Conservation (phyloP, 306 rosid species). For the Rosa chinensis region DNA sequence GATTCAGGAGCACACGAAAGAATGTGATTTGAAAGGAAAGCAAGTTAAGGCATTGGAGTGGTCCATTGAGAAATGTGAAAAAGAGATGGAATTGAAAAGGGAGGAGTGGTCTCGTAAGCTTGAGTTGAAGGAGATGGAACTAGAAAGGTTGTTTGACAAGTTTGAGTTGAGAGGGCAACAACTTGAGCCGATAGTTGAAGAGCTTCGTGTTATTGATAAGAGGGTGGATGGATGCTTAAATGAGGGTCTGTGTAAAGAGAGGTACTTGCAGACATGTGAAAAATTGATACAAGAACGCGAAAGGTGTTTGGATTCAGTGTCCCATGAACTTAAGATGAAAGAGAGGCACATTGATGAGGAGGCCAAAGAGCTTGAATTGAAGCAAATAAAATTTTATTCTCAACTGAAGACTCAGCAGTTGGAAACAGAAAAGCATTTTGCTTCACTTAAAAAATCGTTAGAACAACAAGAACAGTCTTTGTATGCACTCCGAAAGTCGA, state of each 20-base stretch:
- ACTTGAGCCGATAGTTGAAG: neutral
- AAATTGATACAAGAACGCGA: too few relatives aligned
- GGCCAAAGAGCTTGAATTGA: constrained; percentile 18
- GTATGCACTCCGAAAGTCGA: neutral
- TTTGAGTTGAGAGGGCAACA: constrained; percentile 4
- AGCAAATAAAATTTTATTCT: constrained; percentile 21
- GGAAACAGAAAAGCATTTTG: neutral
- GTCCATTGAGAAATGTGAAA: neutral
- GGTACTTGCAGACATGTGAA: neutral
- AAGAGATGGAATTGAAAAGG: constrained; percentile 8
- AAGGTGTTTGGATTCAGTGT: too few relatives aligned
- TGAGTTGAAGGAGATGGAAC: constrained; percentile 7
- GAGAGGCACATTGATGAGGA: too few relatives aligned
- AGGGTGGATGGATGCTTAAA: constrained; percentile 24
- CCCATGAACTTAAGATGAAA: too few relatives aligned
- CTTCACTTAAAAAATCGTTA: neutral
- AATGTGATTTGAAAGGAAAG: neutral
- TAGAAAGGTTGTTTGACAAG: constrained; percentile 12
- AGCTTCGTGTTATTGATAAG: constrained; percentile 6
- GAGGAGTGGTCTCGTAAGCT: constrained; percentile 14
- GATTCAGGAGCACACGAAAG: neutral
- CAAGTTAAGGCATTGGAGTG: neutral
- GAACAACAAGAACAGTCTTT: neutral
- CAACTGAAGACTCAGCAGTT: neutral
- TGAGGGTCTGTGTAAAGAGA: constrained; percentile 31